Evolutionary conservation across 1,284 basidiomycete species (phyloP).

Genomic region (Trametes sp.): DNA sequence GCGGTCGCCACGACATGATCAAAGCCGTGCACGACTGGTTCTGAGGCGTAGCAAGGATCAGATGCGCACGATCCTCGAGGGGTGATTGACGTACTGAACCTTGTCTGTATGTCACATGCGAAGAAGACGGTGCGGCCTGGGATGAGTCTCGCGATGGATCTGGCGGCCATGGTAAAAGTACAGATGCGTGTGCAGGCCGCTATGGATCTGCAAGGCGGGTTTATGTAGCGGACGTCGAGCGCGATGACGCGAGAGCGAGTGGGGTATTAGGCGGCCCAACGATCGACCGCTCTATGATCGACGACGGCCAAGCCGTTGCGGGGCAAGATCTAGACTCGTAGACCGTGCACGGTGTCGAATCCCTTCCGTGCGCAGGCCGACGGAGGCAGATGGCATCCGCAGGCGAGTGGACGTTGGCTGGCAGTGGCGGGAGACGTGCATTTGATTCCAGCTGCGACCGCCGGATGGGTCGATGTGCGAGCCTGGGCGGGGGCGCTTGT

Average conservation of each 20-base stretch:
- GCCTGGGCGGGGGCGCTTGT: background rate
- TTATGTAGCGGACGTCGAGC: background rate
- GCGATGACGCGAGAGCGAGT: conserved; percentile 6
- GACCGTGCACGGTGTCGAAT: background rate
- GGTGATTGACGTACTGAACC: conserved; percentile 65
- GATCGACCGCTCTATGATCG: conserved; percentile 5
- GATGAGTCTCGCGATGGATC: conserved; percentile 47
- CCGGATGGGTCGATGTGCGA: background rate
- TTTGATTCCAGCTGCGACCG: background rate
- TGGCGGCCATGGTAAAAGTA: conserved; percentile 32
- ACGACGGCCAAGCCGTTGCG: background rate
- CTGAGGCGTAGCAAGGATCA: conserved; percentile 40
- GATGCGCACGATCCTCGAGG: background rate
- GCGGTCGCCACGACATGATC: conserved; percentile 73
- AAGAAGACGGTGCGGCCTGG: conserved; percentile 69
- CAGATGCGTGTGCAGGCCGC: background rate
- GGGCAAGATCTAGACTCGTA: conserved; percentile 2
- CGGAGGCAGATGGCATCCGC: background rate
- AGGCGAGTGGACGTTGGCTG: background rate
- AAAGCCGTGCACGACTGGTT: conserved; percentile 68
- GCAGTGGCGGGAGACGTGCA: background rate
- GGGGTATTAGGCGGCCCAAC: background rate
- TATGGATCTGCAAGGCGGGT: background rate
- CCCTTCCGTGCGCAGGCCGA: background rate
- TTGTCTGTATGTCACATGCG: conserved; percentile 81